Conservation (phyloP, 805 yeast genomes). For the Myxozyma neotropica region DNA sequence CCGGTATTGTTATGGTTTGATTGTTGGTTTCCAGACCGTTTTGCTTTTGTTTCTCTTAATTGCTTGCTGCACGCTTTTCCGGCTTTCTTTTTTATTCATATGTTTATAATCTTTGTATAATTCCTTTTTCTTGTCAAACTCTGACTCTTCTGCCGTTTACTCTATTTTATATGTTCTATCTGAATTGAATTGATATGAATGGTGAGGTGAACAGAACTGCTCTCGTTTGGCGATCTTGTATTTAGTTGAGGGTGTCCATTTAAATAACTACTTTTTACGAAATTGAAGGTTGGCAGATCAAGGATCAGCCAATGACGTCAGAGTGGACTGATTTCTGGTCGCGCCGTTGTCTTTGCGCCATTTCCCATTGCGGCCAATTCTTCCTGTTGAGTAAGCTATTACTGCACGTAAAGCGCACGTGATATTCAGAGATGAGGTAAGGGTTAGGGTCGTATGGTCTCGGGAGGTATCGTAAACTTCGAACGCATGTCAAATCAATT, state of each 20-base stretch:
- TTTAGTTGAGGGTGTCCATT: too few species aligned
- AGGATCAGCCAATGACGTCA: too few species aligned
- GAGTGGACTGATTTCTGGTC: slow-evolving; percentile 6
- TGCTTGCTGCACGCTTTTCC: background rate
- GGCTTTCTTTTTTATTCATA: background rate
- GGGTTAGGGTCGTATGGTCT: too few species aligned
- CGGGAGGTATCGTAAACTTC: too few species aligned
- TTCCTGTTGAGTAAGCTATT: background rate
- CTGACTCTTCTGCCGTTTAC: background rate
- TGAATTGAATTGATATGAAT: background rate
- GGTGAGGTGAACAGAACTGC: too few species aligned
- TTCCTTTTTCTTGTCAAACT: background rate
- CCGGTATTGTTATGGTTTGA: background rate
- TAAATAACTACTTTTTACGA: too few species aligned
- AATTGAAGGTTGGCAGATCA: too few species aligned
- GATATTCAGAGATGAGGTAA: too few species aligned
- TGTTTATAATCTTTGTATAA: background rate
- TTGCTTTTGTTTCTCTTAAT: background rate
- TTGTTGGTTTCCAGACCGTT: background rate
- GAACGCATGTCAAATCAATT: too few species aligned
- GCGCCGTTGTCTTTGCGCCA: background rate
- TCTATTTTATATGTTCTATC: background rate
- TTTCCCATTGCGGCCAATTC: background rate
- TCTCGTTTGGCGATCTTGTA: too few species aligned
- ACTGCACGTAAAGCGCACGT: too few species aligned